Evolutionary conservation across 768 basidiomycete genomes (phyloP).

Genomic region (Lactarius tabidus): DNA sequence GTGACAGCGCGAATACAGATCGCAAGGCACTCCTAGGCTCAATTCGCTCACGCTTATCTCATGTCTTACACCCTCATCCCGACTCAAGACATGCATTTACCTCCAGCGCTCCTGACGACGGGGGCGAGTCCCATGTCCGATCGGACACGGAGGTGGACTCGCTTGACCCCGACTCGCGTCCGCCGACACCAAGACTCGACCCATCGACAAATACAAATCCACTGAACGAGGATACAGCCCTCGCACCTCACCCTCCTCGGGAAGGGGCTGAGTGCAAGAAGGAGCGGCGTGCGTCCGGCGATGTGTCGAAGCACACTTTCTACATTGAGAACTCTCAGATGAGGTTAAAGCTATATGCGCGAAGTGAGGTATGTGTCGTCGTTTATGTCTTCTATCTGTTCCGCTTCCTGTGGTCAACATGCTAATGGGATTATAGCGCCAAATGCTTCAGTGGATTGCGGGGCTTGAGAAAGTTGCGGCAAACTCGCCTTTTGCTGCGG

Average conservation of each 20-base stretch:
- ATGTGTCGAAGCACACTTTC: constrained; percentile 91
- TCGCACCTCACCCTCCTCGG: constrained; percentile 30
- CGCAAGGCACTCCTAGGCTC: constrained; percentile 39
- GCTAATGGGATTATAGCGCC: constrained; percentile 48
- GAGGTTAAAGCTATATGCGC: constrained; percentile 79
- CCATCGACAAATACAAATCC: constrained; percentile 76
- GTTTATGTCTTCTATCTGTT: neutral
- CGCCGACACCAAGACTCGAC: constrained; percentile 63
- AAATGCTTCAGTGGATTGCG: constrained; percentile 97
- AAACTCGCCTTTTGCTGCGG: constrained; percentile 70
- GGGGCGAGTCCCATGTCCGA: constrained; percentile 18
- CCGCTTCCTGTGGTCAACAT: neutral
- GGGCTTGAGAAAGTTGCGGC: constrained; percentile 78
- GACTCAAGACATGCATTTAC: constrained; percentile 13
- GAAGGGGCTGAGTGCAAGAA: constrained; percentile 39
- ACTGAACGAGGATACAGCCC: constrained; percentile 33
- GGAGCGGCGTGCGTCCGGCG: constrained; percentile 46
- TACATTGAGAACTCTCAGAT: constrained; percentile 90
- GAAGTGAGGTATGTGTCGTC: constrained; percentile 61
- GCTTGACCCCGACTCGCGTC: constrained; percentile 30
- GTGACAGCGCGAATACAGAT: constrained; percentile 32
- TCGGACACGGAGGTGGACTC: constrained; percentile 18
- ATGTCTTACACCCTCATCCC: constrained; percentile 1
- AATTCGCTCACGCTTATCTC: constrained; percentile 38
- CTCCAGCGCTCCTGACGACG: neutral